These are phyloP conservation scores for Luzula sylvatica DNA, from an alignment of 176 grass and related monocot species.

Conservation along the genomic window DNA sequence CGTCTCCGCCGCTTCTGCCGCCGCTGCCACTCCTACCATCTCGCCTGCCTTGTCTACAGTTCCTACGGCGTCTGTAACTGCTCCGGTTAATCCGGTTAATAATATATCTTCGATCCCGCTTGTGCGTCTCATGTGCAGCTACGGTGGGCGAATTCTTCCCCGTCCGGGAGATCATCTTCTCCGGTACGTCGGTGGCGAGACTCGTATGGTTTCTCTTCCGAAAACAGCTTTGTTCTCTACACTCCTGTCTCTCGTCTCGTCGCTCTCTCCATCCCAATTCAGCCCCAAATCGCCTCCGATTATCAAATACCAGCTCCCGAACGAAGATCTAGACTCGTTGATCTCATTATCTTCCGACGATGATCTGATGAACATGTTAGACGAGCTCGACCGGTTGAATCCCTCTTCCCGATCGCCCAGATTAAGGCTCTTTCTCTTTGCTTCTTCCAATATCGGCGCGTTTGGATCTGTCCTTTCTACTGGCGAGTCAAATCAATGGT, in stretches of 20 bases:
- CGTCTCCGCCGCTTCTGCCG: slow-evolving; percentile 16
- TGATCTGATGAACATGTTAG: slow-evolving; percentile 83
- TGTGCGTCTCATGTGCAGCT: slow-evolving; percentile 83
- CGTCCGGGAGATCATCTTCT: slow-evolving; percentile 66
- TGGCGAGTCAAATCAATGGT: slow-evolving; percentile 46
- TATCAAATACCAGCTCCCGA: slow-evolving; percentile 68
- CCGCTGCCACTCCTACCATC: slow-evolving; percentile 1
- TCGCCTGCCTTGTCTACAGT: slow-evolving; percentile 18
- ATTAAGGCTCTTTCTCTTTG: slow-evolving; percentile 46
- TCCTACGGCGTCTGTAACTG: background rate
- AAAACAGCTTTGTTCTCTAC: slow-evolving; percentile 35
- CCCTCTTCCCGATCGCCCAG: slow-evolving; percentile 30
- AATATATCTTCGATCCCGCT: slow-evolving; percentile 16
- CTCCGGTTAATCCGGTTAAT: slow-evolving; percentile 3
- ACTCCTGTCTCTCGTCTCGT: slow-evolving; percentile 41
- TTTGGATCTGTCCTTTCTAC: slow-evolving; percentile 49
- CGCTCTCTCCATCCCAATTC: slow-evolving; percentile 30
- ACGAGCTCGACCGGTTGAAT: slow-evolving; percentile 59
- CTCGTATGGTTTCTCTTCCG: slow-evolving; percentile 77
- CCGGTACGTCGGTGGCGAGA: slow-evolving; percentile 82
- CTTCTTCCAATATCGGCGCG: slow-evolving; percentile 3
- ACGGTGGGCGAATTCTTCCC: slow-evolving; percentile 74
- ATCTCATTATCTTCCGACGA: slow-evolving; percentile 79
- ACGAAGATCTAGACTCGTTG: slow-evolving; percentile 77
- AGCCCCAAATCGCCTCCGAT: slow-evolving; percentile 9